A percentile compares a stretch with the other conserved stretches of the same genome.
These are phyloP conservation scores for Entophlyctis luteolus DNA, from an alignment of 192 early-diverging fungal species.

Conservation along the genomic window DNA sequence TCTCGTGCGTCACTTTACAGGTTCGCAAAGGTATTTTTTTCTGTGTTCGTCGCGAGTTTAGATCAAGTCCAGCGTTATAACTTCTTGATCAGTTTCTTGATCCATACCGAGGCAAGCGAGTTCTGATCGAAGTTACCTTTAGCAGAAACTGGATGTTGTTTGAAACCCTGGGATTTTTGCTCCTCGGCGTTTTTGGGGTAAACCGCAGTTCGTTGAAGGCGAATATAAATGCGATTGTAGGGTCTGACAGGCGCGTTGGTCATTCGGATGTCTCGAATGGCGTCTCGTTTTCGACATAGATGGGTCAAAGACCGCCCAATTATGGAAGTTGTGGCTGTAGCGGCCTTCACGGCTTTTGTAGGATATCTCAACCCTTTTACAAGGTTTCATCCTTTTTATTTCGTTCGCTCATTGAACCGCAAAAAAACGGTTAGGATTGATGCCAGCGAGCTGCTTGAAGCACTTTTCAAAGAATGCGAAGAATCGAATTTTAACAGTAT, in stretches of 20 bases:
- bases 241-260: conserved; percentile 83
- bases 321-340: conserved; percentile 67
- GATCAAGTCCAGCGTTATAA: not conserved
- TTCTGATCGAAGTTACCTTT: conserved; percentile 73
- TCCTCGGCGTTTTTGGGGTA: conserved; percentile 79
- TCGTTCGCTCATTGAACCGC: not conserved
- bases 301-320: conserved; percentile 68
- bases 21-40: conserved; percentile 40
- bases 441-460: conserved; percentile 77
- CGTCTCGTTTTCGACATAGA: conserved; percentile 71
- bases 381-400: conserved; percentile 39
- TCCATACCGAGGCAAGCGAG: conserved; percentile 53
- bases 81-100: conserved; percentile 54
- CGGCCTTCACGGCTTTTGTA: conserved; percentile 65
- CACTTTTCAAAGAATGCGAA: conserved; percentile 86
- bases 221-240: conserved; percentile 33
- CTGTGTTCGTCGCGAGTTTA: no score
- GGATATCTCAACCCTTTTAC: conserved; percentile 82
- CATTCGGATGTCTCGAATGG: conserved; percentile 64
- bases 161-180: conserved; percentile 80
- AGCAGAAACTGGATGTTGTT: conserved; percentile 88
- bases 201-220: conserved; percentile 5
- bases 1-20: conserved; percentile 81
- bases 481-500: conserved; percentile 40
- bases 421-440: conserved; percentile 74